These are phyloP conservation scores for Quambalaria eucalypti DNA, from an alignment of 1,284 basidiomycete genomes.

Conservation along the genomic window DNA sequence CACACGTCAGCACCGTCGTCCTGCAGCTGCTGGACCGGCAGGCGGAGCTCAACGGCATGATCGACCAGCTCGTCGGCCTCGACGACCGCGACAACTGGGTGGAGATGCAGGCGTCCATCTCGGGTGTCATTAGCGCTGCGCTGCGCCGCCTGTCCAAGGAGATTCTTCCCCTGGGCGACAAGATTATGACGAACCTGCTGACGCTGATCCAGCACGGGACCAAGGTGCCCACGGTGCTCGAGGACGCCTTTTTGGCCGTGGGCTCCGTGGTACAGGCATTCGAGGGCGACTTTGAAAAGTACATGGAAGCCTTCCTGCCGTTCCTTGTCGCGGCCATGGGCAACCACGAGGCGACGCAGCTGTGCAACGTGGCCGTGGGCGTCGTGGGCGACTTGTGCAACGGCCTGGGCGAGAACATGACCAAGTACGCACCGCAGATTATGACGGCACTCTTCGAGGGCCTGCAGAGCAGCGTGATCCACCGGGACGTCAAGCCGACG, in stretches of 20 bases:
- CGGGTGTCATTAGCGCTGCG: conserved; percentile 53
- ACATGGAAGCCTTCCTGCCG: conserved; percentile 80
- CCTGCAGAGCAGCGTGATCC: conserved; percentile 78
- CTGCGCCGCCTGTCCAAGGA: conserved; percentile 64
- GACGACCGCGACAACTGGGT: conserved; percentile 99
- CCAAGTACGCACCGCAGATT: conserved; percentile 73
- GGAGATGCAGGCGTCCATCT: conserved; percentile 91
- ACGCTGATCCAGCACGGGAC: conserved; percentile 73
- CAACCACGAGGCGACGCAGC: conserved; percentile 85
- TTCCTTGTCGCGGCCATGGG: conserved; percentile 83
- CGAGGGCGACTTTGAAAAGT: conserved; percentile 74
- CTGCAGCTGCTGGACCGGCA: conserved; percentile 76
- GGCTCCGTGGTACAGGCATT: conserved; percentile 66
- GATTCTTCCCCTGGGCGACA: conserved; percentile 79
- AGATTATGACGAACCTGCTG: conserved; percentile 86
- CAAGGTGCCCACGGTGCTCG: conserved; percentile 89
- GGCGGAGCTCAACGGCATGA: conserved; percentile 72
- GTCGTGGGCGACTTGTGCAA: conserved; percentile 91
- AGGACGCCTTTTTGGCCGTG: conserved; percentile 90
- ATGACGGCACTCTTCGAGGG: conserved; percentile 87
- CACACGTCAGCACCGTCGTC: conserved; percentile 72
- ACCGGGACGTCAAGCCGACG: conserved; percentile 90
- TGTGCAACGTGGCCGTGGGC: conserved; percentile 90
- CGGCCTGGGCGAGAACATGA: conserved; percentile 73
- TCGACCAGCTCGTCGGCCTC: conserved; percentile 72